A percentile compares a stretch with the other conserved stretches of the same genome.
Evolutionary conservation across 176 grass and related monocot species (phyloP).

Genomic region (Avena eriantha): DNA sequence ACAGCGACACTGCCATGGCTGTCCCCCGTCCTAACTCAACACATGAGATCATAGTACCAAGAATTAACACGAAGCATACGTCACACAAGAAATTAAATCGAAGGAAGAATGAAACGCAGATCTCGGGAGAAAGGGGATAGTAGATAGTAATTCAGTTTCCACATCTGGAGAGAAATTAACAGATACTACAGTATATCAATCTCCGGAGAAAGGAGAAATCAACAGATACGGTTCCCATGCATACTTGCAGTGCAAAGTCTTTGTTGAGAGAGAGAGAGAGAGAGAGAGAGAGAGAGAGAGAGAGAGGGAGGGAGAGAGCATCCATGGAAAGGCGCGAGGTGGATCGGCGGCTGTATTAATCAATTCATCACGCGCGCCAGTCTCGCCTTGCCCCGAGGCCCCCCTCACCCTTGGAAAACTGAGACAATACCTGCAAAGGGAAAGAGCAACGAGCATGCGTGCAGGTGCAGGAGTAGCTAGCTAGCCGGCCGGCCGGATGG

Average conservation of each 20-base stretch:
- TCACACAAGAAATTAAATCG: neutral
- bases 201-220: neutral
- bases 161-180: neutral
- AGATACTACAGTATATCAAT: neutral
- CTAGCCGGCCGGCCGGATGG: neutral
- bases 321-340: constrained; percentile 36
- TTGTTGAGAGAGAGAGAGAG: neutral
- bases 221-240: neutral
- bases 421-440: constrained; percentile 32
- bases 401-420: constrained; percentile 13
- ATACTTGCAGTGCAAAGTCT: neutral
- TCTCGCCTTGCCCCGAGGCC: constrained; percentile 9
- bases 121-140: neutral
- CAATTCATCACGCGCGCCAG: constrained; percentile 39
- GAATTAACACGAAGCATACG: neutral
- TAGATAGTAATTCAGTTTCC: neutral
- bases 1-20: constrained; percentile 30
- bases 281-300: neutral
- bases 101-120: neutral
- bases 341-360: constrained; percentile 39
- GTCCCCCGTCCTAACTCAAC: constrained; percentile 2
- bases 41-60: constrained; percentile 48
- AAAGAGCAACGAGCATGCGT: constrained; percentile 23
- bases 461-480: neutral
- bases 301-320: neutral